Evolutionary conservation across 2,329 filamentous ascomycete genomes (phyloP).

Genomic region (Sporothrix euskadiensis): DNA sequence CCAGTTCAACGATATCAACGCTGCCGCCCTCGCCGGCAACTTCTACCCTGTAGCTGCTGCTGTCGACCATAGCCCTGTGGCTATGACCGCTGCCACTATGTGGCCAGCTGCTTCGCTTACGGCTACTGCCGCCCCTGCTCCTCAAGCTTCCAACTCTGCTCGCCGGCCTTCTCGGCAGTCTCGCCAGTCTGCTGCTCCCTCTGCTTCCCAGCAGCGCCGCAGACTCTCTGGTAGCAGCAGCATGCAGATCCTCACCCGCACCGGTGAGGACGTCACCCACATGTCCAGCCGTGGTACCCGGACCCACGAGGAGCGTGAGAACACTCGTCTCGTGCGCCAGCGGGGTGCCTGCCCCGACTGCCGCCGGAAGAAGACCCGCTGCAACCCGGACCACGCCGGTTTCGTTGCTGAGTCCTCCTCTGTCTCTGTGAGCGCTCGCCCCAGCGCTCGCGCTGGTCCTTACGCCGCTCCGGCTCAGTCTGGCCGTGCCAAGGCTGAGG

Average conservation of each 20-base stretch:
- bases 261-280: constrained; percentile 64
- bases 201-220: constrained; percentile 20
- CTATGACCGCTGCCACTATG: not conserved
- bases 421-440: not conserved
- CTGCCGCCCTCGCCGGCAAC: not conserved
- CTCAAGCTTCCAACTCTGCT: constrained; percentile 43
- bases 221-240: constrained; percentile 36
- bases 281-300: constrained; percentile 63
- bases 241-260: constrained; percentile 67
- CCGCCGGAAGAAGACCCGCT: constrained; percentile 63
- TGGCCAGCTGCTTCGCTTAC: not conserved
- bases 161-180: constrained; percentile 3
- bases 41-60: constrained; percentile 18
- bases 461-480: constrained; percentile 25
- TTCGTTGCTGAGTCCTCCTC: not conserved
- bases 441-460: constrained; percentile 25
- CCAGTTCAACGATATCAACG: constrained; percentile 33
- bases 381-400: constrained; percentile 58
- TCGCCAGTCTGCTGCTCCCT: constrained; percentile 7
- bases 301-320: constrained; percentile 67
- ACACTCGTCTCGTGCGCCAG: constrained; percentile 66
- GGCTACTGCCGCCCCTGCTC: constrained; percentile 1
- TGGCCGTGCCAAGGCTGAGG: constrained; percentile 28
- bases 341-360: constrained; percentile 67
- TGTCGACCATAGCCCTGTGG: constrained; percentile 32